Evolutionary conservation across 352 stramenopile species (phyloP), one percentile per base, ranked within the genome.

Genomic region (Globisporangium yorkense): DNA sequence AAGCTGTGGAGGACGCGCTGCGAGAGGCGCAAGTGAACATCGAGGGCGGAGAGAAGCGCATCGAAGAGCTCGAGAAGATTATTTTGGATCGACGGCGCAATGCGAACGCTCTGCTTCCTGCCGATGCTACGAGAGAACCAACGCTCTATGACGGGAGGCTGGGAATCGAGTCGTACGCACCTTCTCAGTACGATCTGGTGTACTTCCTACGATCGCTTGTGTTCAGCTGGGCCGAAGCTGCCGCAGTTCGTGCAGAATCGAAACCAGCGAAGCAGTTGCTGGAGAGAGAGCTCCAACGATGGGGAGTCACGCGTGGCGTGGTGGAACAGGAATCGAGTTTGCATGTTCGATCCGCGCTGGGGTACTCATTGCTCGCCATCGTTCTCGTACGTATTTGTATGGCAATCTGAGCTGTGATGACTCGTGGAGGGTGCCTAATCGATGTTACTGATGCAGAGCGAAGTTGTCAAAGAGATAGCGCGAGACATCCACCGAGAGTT

Each of bases 161-260:
- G 62, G 54, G 72, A 2, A 61, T 81, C 15, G 73, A 84, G 37
- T 71, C 71, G n/a, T 87, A 83, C 43, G 53, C 61, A 10, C 58
- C 62, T 1, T 48, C 52, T 3, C 70, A 80, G 59, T 71, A 61
- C 31, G 57, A 53, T 6, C 31, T 59, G 10, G 67, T 80, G 31
- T 80, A 77, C 35, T 83, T 69, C 12, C n/a, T 80, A 0, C 73
- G 71, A 12, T 51, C 54, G 5, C 49, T 88, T 10, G 56, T 88
- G 9, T 79, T 85, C 41, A 54, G 51, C 0, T 85, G 74, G 62
- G 61, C 74, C 45, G 71, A 77, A 6, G 16, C 20, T 4, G 71
- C 73, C 15, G 27, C 75, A 7, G 60, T 48, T 12, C 61, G 63
- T 21, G 56, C 63, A 3, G 45, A 37, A 3, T 24, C 40, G 13